Evolutionary conservation across 148 eudicot genomes (phyloP), one percentile per base, ranked within the genome.

Genomic region (Gaultheria prostrata): DNA sequence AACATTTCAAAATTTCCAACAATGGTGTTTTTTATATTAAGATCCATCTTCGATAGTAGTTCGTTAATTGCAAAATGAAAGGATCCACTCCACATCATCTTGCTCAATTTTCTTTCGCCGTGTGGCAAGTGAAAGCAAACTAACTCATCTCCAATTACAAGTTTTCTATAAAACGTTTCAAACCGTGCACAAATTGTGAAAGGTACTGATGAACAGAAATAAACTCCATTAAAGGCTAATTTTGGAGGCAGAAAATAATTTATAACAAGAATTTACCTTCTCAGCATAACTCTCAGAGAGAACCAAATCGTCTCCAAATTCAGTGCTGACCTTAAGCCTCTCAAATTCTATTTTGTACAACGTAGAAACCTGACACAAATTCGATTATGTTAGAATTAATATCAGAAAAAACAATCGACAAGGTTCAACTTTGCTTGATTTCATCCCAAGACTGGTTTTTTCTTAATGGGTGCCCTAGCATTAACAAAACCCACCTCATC

Each of bases 311-410:
- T 43, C 43, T 35, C 57, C 59, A 28, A 76, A 30, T 8, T 24
- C 56, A 8, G 24, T 50, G 28, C 43, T 26, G 32, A 84, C 73
- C 49, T 84, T 75, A 56, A 90, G 87, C 88, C 81, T 88, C 84
- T 85, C 80, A 12, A 65, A 84, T 18, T 86, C 89, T 14, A 35
- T 35, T 84, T 86, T 76, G 53, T 88, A 82, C 17, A 70, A 76
- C 10, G 78, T 85, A 32, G 89, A 82, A 20, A 88, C 91, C 91
- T 89, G 79, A 33, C 17, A 65, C 33, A 48, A 82, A 50, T 72
- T 15, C 2, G 24, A n/a, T 61, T 30, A 12, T 72, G 3, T 50
- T 8, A 30, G 39, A 20, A 43, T 15, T 49, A 1, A 24, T 7
- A 13, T 18, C 17, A 24, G 48, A 65, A 50, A 50, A 80, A 80